These are phyloP conservation scores for Naematelia aurantialba DNA, from an alignment of 768 basidiomycete species.

Conservation along the genomic window DNA sequence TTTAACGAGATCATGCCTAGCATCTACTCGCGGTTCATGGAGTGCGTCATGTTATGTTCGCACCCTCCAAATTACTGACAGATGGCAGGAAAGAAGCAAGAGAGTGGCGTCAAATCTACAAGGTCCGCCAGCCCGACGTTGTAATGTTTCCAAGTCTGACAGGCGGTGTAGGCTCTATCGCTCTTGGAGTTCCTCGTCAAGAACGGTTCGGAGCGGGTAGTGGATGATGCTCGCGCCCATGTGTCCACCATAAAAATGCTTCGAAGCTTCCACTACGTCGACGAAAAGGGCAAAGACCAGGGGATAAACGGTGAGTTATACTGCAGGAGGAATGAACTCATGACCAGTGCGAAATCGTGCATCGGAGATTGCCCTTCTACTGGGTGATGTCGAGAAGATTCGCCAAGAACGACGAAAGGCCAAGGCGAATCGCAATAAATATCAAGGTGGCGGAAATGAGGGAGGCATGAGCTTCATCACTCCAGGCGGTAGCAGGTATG, in stretches of 20 bases:
- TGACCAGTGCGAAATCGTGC: constrained; percentile 84
- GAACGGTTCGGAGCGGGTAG: constrained; percentile 93
- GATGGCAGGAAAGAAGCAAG: constrained; percentile 83
- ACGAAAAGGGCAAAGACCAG: constrained; percentile 98
- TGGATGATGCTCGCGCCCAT: constrained; percentile 94
- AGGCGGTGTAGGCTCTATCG: constrained; percentile 66
- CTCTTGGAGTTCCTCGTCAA: constrained; percentile 93
- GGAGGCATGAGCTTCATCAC: constrained; percentile 61
- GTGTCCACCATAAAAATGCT: constrained; percentile 96
- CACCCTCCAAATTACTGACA: constrained; percentile 34
- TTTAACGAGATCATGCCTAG: constrained; percentile 99
- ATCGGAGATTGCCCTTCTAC: constrained; percentile 83
- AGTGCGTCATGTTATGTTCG: constrained; percentile 17
- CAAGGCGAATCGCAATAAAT: constrained; percentile 84
- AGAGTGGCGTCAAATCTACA: constrained; percentile 99
- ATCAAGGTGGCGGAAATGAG: constrained; percentile 80
- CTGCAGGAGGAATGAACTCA: background rate
- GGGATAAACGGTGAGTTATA: constrained; percentile 78
- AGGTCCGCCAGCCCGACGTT: constrained; percentile 55
- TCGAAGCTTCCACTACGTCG: constrained; percentile 94
- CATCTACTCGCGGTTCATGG: constrained; percentile 64
- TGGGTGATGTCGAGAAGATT: constrained; percentile 86
- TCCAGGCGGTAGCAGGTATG: constrained; percentile 59
- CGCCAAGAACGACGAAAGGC: constrained; percentile 86
- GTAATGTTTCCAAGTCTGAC: constrained; percentile 1